These are phyloP conservation scores for Salix dunnii DNA, from an alignment of 345 rosid genomes.

Conservation along the genomic window DNA sequence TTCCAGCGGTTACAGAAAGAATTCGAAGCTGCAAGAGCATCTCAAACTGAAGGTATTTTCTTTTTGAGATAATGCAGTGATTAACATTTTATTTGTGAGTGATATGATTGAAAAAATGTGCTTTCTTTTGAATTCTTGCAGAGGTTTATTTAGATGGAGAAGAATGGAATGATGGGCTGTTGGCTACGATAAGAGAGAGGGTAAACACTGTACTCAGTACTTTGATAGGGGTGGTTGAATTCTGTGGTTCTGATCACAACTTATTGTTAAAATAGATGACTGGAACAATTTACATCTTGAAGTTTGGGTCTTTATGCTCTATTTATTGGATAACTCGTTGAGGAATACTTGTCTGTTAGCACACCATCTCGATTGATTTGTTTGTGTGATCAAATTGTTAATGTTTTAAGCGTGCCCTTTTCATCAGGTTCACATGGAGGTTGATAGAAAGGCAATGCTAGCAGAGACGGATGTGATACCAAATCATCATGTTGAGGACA, in stretches of 20 bases:
- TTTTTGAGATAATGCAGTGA: neutral
- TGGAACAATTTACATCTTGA: neutral
- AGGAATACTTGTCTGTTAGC: neutral
- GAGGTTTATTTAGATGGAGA: constrained; percentile 77
- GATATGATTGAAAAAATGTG: constrained; percentile 3
- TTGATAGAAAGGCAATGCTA: constrained; percentile 66
- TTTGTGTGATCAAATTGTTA: neutral
- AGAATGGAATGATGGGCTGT: constrained; percentile 89
- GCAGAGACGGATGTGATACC: constrained; percentile 41
- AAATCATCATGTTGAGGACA: constrained; percentile 51
- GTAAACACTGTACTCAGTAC: constrained; percentile 33
- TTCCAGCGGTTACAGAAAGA: constrained; percentile 83
- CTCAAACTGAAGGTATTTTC: constrained; percentile 66
- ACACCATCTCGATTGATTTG: neutral
- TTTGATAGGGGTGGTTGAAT: constrained; percentile 3
- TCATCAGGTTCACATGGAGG: constrained; percentile 89
- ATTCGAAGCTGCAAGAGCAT: constrained; percentile 78
- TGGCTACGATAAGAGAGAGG: constrained; percentile 91
- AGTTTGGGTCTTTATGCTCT: neutral
- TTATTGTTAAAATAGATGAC: constrained; percentile 14
- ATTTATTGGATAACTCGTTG: neutral
- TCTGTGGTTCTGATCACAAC: neutral
- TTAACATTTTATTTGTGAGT: neutral
- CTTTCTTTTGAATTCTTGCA: constrained; percentile 28
- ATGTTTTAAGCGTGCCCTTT: neutral